Percentiles rank a stretch among this genome's conserved stretches.
Conservation (phyloP, 305 asterid genomes). For the Euphrasia arctica region DNA sequence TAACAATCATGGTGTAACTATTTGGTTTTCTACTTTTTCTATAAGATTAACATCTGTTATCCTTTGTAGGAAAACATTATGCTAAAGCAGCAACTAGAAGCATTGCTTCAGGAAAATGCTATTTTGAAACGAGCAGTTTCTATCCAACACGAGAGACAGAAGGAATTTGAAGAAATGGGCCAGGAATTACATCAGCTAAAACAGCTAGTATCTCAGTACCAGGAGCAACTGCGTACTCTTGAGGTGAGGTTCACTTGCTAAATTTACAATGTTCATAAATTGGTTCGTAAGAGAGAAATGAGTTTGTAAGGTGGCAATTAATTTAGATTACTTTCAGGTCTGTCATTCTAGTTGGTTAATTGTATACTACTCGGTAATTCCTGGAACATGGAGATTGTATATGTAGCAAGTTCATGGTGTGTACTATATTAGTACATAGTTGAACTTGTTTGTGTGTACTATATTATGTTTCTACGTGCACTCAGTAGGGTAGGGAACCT, state of each 20-base stretch:
- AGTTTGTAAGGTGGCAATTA: neutral
- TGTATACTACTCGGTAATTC: neutral
- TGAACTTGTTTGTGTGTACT: neutral
- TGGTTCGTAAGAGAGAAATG: conserved; percentile 14
- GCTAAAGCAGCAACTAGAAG: conserved; percentile 78
- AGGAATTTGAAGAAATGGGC: conserved; percentile 76
- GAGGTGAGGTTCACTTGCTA: conserved; percentile 52
- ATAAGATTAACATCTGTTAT: conserved; percentile 12
- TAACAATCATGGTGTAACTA: neutral
- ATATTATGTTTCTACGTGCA: neutral
- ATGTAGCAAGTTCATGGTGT: neutral
- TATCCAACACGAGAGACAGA: conserved; percentile 84
- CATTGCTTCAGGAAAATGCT: conserved; percentile 67
- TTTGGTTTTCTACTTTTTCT: conserved; percentile 10
- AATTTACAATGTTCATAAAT: conserved; percentile 1
- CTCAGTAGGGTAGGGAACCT: neutral
- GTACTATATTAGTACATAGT: neutral
- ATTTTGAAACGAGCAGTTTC: conserved; percentile 74
- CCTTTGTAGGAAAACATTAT: conserved; percentile 53
- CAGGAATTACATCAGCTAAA: conserved; percentile 80
- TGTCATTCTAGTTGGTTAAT: neutral
- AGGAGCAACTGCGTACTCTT: conserved; percentile 92
- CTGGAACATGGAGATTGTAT: conserved; percentile 7
- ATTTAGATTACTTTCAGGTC: neutral
- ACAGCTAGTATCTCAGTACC: conserved; percentile 80